Conservation (phyloP, 2,329 filamentous ascomycete genomes). For the Knufia petricola region DNA sequence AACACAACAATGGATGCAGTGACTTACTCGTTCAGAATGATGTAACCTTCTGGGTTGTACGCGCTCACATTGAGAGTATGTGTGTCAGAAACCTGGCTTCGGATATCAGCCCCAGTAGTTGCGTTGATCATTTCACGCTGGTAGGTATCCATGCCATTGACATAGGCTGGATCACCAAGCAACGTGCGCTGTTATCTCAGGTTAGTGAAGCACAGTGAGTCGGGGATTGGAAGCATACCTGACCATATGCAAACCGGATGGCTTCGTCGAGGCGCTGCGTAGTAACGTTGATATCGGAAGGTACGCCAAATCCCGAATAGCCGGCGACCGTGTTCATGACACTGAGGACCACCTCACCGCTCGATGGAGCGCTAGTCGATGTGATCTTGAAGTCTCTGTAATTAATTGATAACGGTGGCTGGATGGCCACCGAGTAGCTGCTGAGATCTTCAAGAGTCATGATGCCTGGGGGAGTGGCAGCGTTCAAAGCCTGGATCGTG, state of each 20-base stretch:
- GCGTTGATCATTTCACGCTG: slow-evolving; percentile 64
- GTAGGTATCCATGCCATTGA: too few species aligned
- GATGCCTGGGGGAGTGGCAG: slow-evolving; percentile 66
- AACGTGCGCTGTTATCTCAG: too few species aligned
- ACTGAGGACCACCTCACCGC: slow-evolving; percentile 64
- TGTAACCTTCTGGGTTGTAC: slow-evolving; percentile 62
- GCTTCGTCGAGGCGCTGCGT: slow-evolving; percentile 80
- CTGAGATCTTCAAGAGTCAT: slow-evolving; percentile 73
- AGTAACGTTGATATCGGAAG: slow-evolving; percentile 52
- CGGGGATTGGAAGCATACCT: too few species aligned
- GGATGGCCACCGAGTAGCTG: slow-evolving; percentile 59
- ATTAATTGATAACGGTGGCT: slow-evolving; percentile 52
- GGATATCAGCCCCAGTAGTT: slow-evolving; percentile 62
- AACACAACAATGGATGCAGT: too few species aligned
- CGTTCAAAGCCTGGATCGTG: slow-evolving; percentile 59
- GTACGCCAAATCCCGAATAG: slow-evolving; percentile 54
- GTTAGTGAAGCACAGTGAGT: too few species aligned
- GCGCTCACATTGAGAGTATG: slow-evolving; percentile 60
- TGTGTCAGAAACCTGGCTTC: slow-evolving; percentile 59
- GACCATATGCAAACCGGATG: slow-evolving; percentile 84
- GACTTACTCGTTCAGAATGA: too few species aligned
- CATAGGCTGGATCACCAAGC: too few species aligned
- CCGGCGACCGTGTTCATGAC: slow-evolving; percentile 77
- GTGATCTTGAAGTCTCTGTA: slow-evolving; percentile 59
- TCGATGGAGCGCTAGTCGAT: slow-evolving; percentile 62